Base-by-base conservation (phyloP, 352 stramenopile species). In the Phytophthora europaea region DNA sequence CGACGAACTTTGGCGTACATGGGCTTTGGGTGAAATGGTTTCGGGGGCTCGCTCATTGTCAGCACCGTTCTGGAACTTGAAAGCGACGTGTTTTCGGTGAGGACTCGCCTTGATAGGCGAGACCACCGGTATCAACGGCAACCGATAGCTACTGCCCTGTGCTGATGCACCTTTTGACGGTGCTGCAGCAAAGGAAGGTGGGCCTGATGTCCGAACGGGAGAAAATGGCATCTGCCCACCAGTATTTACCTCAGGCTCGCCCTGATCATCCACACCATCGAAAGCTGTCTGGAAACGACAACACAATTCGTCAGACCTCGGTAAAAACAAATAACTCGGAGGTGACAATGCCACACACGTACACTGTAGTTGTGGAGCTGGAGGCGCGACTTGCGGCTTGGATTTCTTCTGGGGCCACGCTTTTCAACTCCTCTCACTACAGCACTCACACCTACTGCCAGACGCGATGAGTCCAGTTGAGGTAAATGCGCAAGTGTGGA, bases 331-430 rank as follows among this genome's bases (percentile, higher is more conserved):
- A 50, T 50, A 20, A 23, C 10, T 43, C 9, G 10, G 36, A 43
- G 13, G 36, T 43, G n/a, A 13, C 16, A 10, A 22, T 4, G 6
- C 12, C 69, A 38, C 40, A 28, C 16, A 72, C 77, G 47, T 81
- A 90, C 82, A 22, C 59, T 84, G 73, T 91, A 89, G 61, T 93
- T 93, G 56, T 91, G 85, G 12, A 89, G 71, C 51, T 84, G 78
- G 3, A 87, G 71, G 1, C 83, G 65, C 8, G 83, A 85, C 13
- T 91, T 84, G n/a, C 83, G 78, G 43, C 83, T 91, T 43, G 85
- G 83, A 66, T 75, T 84, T 31, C 70, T 70, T 50, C 76, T 70
- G 40, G 79, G 82, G 0, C 81, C 83, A 45, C 64, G 67, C 61
- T 90, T 93, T 48, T 93, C 78, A 6, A 91, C 70, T 1, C 83